phyloP scores from a whole-genome alignment of 2,329 filamentous ascomycete species.

The Trichophyton rubrum region DNA sequence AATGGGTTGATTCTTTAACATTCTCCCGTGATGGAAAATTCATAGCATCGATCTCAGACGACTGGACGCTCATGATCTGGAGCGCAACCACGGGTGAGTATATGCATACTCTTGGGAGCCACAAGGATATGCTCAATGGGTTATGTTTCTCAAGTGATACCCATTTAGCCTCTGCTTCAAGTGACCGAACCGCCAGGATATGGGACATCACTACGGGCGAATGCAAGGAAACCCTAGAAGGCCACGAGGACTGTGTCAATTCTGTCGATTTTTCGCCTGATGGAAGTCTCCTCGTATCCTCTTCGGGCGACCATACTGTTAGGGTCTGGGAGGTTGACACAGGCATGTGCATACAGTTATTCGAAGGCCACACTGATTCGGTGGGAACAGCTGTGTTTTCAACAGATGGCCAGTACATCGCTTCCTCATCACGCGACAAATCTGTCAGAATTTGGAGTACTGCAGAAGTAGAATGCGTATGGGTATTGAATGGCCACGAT shows the following conservation, averaged over 20 bases:
- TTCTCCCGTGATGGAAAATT: too few species aligned
- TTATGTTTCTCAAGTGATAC: not conserved
- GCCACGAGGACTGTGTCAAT: conserved; percentile 89
- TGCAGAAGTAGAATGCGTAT: conserved; percentile 44
- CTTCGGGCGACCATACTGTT: conserved; percentile 72
- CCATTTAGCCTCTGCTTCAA: conserved; percentile 46
- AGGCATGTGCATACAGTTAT: not conserved
- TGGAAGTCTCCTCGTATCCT: conserved; percentile 71
- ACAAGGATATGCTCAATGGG: not conserved
- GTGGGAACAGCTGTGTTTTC: conserved; percentile 75
- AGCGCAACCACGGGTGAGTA: too few species aligned
- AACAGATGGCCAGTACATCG: conserved; percentile 73
- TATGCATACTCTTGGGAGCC: too few species aligned
- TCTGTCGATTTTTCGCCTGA: conserved; percentile 91
- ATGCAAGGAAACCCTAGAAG: conserved; percentile 35
- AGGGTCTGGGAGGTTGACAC: conserved; percentile 55
- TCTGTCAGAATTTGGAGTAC: conserved; percentile 94
- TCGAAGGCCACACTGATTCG: conserved; percentile 55
- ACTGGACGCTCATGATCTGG: too few species aligned
- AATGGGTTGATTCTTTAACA: too few species aligned
- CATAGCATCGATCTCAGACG: too few species aligned
- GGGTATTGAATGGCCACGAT: not conserved
- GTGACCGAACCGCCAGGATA: conserved; percentile 84
- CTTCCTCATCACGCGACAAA: conserved; percentile 80
- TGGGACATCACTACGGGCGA: conserved; percentile 72